These are phyloP conservation scores for Furcasterigmium sp. DNA, from an alignment of 2,329 filamentous ascomycete species.

Conservation along the genomic window DNA sequence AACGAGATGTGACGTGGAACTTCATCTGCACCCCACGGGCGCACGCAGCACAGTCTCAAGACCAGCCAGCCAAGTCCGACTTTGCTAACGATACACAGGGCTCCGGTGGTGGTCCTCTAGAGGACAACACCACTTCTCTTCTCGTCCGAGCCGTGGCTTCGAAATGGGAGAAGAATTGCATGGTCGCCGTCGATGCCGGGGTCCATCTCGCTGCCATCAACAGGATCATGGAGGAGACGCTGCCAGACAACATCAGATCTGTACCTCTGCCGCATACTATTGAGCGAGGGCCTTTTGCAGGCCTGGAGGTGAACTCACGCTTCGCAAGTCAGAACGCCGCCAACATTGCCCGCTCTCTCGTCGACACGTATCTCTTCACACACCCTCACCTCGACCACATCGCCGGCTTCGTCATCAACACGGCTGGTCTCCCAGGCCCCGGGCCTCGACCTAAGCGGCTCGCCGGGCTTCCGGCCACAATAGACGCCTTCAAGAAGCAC, in stretches of 20 bases:
- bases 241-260: conserved; percentile 28
- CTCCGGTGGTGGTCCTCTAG: conserved; percentile 80
- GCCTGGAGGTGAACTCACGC: conserved; percentile 63
- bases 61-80: too few relatives aligned
- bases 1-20: too few relatives aligned
- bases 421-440: conserved; percentile 73
- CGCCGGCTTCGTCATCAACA: conserved; percentile 87
- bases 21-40: too few relatives aligned
- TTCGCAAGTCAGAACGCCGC: conserved; percentile 73
- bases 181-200: conserved; percentile 91
- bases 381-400: conserved; percentile 98
- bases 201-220: conserved; percentile 82
- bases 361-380: conserved; percentile 88
- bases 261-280: conserved; percentile 48
- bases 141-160: conserved; percentile 77
- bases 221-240: conserved; percentile 63
- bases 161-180: conserved; percentile 74
- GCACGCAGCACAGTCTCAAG: too few relatives aligned
- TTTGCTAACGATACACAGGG: conserved; percentile 50
- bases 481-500: conserved; percentile 85
- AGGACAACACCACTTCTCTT: conserved; percentile 85
- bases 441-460: conserved; percentile 72
- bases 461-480: conserved; percentile 82
- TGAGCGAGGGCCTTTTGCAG: conserved; percentile 70
- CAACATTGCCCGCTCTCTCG: conserved; percentile 70